Evolutionary conservation across 192 early-diverging fungal species (phyloP).

Genomic region (Thamnidium elegans): DNA sequence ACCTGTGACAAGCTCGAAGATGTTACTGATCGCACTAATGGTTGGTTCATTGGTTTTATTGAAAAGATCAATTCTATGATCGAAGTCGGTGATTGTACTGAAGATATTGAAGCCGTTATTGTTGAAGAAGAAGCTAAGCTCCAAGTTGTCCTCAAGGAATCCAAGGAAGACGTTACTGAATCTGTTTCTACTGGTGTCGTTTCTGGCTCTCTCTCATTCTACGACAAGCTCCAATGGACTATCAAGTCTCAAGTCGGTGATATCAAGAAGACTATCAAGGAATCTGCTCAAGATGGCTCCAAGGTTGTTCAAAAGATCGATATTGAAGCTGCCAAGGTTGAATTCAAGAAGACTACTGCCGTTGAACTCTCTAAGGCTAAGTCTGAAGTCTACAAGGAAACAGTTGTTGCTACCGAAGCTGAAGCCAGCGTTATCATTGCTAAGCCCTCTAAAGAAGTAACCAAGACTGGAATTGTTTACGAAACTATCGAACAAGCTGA

Average conservation of each 20-base stretch:
- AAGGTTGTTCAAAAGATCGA: background rate
- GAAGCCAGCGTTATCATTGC: background rate
- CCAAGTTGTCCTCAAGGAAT: slow-evolving; percentile 2
- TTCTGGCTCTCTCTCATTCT: background rate
- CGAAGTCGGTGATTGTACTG: slow-evolving; percentile 6
- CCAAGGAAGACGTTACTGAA: background rate
- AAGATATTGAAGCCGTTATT: slow-evolving; percentile 7
- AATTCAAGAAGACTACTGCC: background rate
- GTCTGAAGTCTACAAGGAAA: background rate
- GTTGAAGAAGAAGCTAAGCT: slow-evolving; percentile 11
- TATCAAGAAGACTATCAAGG: slow-evolving; percentile 11
- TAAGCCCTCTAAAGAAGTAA: background rate
- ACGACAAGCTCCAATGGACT: background rate
- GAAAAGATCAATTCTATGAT: background rate
- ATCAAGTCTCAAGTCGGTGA: slow-evolving; percentile 3
- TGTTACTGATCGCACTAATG: background rate
- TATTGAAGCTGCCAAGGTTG: background rate
- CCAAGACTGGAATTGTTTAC: background rate
- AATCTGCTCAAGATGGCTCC: slow-evolving; percentile 9
- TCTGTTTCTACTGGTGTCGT: background rate
- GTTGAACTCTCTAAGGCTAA: slow-evolving; percentile 4
- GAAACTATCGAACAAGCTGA: background rate
- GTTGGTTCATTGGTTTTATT: slow-evolving; percentile 8
- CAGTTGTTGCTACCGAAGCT: background rate
- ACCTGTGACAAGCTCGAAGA: background rate